phyloP scores from a whole-genome alignment of 2,329 filamentous ascomycete species.

The Penicillium sp. region DNA sequence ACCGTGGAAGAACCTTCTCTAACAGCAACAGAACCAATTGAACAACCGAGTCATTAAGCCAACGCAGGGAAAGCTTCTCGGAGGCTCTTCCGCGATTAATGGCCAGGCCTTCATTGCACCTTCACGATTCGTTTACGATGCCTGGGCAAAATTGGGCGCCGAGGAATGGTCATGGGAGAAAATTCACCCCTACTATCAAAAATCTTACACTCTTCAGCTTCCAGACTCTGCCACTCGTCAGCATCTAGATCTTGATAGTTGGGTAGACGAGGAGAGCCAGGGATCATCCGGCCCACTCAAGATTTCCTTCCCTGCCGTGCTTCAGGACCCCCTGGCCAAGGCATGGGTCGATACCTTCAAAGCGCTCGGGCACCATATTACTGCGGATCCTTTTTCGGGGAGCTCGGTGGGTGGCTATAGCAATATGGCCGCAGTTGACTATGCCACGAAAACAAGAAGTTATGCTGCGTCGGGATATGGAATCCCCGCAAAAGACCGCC shows the following conservation, averaged over 20 bases:
- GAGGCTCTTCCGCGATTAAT: constrained; percentile 6
- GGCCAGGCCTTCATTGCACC: constrained; percentile 1
- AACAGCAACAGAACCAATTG: neutral
- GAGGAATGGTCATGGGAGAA: constrained; percentile 2
- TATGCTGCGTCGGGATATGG: constrained; percentile 3
- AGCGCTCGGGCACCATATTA: neutral
- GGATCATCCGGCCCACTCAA: constrained; percentile 5
- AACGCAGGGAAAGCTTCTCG: constrained; percentile 1
- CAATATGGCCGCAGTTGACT: constrained; percentile 19
- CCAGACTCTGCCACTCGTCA: constrained; percentile 11
- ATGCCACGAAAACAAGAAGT: constrained; percentile 15
- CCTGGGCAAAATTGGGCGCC: constrained; percentile 4
- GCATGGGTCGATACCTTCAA: constrained; percentile 16
- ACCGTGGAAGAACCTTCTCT: neutral
- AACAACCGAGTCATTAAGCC: neutral
- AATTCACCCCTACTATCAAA: neutral
- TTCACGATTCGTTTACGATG: neutral
- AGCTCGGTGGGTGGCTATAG: constrained; percentile 37
- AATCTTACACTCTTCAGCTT: constrained; percentile 25
- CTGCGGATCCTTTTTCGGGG: constrained; percentile 11
- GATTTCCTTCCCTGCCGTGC: constrained; percentile 3
- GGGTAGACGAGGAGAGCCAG: neutral
- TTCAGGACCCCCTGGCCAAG: neutral
- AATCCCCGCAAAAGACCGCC: neutral
- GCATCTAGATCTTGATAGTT: constrained; percentile 2